Evolutionary conservation across 306 rosid genomes (phyloP).

Genomic region (Abrus pulchellus): DNA sequence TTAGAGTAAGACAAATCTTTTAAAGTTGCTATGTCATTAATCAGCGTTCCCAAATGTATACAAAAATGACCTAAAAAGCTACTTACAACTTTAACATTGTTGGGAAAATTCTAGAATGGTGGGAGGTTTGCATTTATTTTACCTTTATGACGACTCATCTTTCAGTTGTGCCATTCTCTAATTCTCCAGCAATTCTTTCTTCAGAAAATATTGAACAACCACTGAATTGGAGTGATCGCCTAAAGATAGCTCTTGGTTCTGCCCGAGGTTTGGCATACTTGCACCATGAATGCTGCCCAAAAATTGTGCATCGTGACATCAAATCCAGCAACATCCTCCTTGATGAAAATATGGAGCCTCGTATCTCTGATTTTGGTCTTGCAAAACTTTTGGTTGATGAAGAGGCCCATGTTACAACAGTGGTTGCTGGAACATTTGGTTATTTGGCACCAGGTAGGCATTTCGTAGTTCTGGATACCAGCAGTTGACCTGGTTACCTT

Average conservation of each 20-base stretch:
- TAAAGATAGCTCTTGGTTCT: constrained; percentile 91
- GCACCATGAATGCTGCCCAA: constrained; percentile 94
- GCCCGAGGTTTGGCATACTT: constrained; percentile 94
- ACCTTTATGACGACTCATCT: background rate
- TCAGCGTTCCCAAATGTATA: background rate
- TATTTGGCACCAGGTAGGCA: constrained; percentile 93
- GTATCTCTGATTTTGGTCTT: constrained; percentile 91
- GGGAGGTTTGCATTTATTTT: constrained; percentile 6
- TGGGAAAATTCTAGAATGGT: background rate
- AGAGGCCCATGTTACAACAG: constrained; percentile 95
- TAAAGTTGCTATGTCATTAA: constrained; percentile 1
- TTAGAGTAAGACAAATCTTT: background rate
- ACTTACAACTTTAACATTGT: background rate
- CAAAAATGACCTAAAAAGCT: background rate
- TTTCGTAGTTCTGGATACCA: background rate
- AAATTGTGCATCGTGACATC: constrained; percentile 87
- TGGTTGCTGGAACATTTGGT: constrained; percentile 98
- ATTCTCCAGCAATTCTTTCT: background rate
- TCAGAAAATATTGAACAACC: constrained; percentile 56
- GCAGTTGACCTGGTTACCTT: background rate
- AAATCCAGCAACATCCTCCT: constrained; percentile 98
- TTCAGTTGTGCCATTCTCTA: constrained; percentile 18
- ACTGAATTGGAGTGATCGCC: constrained; percentile 82
- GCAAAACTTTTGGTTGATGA: constrained; percentile 94
- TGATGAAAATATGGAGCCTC: constrained; percentile 87